Conservation (phyloP, 2,329 filamentous ascomycete genomes). For the Phialemonium atrogriseum region DNA sequence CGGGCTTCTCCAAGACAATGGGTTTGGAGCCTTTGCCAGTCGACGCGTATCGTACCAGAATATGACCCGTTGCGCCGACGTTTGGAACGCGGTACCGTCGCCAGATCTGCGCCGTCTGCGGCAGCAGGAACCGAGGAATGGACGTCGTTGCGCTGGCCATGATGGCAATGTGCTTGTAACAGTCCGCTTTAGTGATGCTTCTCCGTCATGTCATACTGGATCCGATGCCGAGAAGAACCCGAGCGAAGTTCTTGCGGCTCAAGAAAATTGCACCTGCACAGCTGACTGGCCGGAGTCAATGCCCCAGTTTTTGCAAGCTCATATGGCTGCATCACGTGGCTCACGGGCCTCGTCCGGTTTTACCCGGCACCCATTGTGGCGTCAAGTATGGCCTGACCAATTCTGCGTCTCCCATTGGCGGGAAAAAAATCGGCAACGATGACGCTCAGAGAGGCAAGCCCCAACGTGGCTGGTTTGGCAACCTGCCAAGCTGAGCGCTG, state of each 20-base stretch:
- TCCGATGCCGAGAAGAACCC: too few relatives aligned
- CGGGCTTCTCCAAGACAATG: constrained; percentile 74
- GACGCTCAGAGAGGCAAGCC: constrained; percentile 14
- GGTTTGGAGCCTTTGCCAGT: constrained; percentile 36
- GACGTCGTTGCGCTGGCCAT: constrained; percentile 39
- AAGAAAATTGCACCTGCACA: too few relatives aligned
- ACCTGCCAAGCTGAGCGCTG: constrained; percentile 14
- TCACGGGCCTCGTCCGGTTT: too few relatives aligned
- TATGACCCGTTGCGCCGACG: constrained; percentile 14
- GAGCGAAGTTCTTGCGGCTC: too few relatives aligned
- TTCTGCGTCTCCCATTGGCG: constrained; percentile 26
- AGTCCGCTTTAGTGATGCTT: too few relatives aligned
- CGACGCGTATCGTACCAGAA: constrained; percentile 17
- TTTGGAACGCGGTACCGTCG: constrained; percentile 22
- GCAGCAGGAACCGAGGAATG: constrained; percentile 63
- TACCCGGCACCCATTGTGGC: constrained; percentile 24
- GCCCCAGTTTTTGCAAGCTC: too few relatives aligned
- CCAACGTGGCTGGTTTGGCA: constrained; percentile 23
- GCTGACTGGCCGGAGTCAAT: too few relatives aligned
- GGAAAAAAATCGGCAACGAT: constrained; percentile 2
- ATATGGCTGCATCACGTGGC: too few relatives aligned
- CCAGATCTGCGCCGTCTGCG: constrained; percentile 51
- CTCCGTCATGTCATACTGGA: too few relatives aligned
- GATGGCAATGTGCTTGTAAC: constrained; percentile 7
- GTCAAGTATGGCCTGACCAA: constrained; percentile 13